Evolutionary conservation across 306 rosid genomes (phyloP).

Genomic region (Spatholobus suberectus): DNA sequence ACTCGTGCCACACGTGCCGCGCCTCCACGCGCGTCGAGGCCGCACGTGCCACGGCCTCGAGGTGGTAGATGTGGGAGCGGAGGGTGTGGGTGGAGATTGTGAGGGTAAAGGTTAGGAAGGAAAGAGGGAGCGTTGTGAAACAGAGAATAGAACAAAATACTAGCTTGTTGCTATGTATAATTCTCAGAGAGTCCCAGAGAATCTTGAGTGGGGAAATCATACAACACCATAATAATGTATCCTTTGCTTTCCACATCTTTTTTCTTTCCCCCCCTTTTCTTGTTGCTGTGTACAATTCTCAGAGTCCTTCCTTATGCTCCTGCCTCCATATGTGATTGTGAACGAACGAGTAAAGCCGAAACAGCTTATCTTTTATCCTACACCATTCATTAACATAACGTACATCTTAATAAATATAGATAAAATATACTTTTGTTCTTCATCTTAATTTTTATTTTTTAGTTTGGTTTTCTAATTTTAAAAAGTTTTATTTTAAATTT

Average conservation of each 20-base stretch:
- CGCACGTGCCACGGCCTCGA: slow-evolving; percentile 66
- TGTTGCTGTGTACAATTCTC: too few species aligned
- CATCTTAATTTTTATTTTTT: too few species aligned
- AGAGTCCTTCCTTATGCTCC: neutral
- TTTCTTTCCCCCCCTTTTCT: accelerated
- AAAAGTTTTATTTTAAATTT: too few species aligned
- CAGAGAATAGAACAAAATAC: slow-evolving; percentile 48
- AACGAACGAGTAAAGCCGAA: neutral
- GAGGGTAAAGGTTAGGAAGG: slow-evolving; percentile 58
- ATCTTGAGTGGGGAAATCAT: slow-evolving; percentile 26
- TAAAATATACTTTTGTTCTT: too few species aligned
- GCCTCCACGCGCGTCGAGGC: slow-evolving; percentile 72
- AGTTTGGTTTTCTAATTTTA: too few species aligned
- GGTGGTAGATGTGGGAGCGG: slow-evolving; percentile 59
- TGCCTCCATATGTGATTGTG: neutral
- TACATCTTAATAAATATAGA: too few species aligned
- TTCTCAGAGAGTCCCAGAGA: slow-evolving; percentile 47
- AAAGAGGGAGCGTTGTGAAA: slow-evolving; percentile 67
- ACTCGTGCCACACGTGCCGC: slow-evolving; percentile 73
- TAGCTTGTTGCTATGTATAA: slow-evolving; percentile 52
- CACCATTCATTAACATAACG: neutral
- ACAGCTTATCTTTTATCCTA: neutral
- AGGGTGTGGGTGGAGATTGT: slow-evolving; percentile 54
- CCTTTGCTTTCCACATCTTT: slow-evolving; percentile 50
- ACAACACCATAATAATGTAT: neutral